Evolutionary conservation across 192 early-diverging fungal species (phyloP).

Genomic region (Gonapodya sp.): DNA sequence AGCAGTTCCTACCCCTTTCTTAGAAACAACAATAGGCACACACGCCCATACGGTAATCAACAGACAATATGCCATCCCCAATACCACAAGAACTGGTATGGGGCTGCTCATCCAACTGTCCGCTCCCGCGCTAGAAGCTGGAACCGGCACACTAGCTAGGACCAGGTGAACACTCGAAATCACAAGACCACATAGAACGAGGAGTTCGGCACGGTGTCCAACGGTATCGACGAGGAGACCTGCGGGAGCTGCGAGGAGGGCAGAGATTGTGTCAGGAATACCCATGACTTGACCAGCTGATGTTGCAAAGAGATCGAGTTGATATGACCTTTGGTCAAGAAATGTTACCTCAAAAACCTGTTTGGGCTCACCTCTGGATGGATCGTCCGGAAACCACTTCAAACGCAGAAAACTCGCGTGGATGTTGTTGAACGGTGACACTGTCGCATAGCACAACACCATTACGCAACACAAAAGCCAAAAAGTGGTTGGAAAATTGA

Average conservation of each 20-base stretch:
- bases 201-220: constrained; percentile 33
- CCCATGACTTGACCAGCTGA: constrained; percentile 44
- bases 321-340: constrained; percentile 15
- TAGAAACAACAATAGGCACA: constrained; percentile 36
- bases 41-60: constrained; percentile 38
- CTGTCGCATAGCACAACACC: constrained; percentile 40
- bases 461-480: constrained; percentile 35
- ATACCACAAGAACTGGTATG: constrained; percentile 29
- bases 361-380: constrained; percentile 18
- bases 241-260: constrained; percentile 38
- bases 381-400: constrained; percentile 44
- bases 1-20: constrained; percentile 28
- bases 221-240: constrained; percentile 40
- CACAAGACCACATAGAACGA: constrained; percentile 32
- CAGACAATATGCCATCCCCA: constrained; percentile 39
- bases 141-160: constrained; percentile 20
- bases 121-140: background rate
- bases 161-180: constrained; percentile 31
- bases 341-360: background rate
- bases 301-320: background rate
- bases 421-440: constrained; percentile 54
- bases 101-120: constrained; percentile 21
- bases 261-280: constrained; percentile 44
- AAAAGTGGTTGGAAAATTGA: constrained; percentile 30
- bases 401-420: constrained; percentile 42